phyloP scores from a whole-genome alignment of 805 yeast genomes.

The Wickerhamomyces xylosicus region DNA sequence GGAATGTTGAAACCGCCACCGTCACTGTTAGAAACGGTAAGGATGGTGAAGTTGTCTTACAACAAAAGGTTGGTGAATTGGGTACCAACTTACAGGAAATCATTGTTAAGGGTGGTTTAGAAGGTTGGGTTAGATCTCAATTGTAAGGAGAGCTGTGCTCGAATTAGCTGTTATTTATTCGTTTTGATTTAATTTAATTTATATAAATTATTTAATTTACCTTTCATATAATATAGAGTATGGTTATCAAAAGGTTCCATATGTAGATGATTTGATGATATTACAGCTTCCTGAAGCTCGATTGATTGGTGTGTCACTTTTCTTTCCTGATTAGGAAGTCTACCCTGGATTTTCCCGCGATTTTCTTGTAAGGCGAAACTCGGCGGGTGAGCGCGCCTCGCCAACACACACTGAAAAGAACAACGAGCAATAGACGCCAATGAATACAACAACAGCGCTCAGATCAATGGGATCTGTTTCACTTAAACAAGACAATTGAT shows the following conservation, averaged over 20 bases:
- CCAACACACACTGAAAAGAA: background rate
- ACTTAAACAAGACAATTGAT: background rate
- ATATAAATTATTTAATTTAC: no score
- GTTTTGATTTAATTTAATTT: background rate
- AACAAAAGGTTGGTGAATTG: conserved; percentile 88
- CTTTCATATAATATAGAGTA: no score
- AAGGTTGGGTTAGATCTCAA: conserved; percentile 92
- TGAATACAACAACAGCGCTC: background rate
- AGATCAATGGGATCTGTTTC: background rate
- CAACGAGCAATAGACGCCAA: background rate
- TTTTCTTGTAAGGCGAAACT: no score
- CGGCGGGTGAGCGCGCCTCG: background rate
- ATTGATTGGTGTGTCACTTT: background rate
- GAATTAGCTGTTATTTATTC: background rate
- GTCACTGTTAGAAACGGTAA: conserved; percentile 67
- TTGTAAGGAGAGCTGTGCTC: conserved; percentile 20
- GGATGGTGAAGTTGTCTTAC: conserved; percentile 46
- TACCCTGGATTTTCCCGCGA: no score
- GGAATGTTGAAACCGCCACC: conserved; percentile 84
- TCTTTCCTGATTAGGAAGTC: conserved; percentile 1
- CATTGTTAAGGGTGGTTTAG: conserved; percentile 94
- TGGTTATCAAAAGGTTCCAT: no score
- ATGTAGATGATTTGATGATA: no score
- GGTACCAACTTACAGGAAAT: conserved; percentile 95
- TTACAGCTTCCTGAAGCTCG: no score